Base-by-base conservation (phyloP, 2,329 filamentous ascomycete species). In the Clarireedia hainanense region DNA sequence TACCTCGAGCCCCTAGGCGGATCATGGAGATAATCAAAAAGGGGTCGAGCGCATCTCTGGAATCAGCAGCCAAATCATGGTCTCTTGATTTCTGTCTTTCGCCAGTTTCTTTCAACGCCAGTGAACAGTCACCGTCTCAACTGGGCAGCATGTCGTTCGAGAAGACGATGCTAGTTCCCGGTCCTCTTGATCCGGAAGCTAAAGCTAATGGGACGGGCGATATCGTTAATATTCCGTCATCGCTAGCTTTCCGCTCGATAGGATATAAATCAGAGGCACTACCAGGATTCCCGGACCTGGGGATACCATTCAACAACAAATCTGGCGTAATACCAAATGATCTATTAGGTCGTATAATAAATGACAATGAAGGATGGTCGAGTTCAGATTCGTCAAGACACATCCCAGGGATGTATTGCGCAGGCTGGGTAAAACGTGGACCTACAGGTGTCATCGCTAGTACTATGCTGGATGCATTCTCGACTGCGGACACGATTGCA, bases 361-460 rank as follows among this genome's bases (percentile, higher is more conserved):
- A 63, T 43, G 45, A 57, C 3, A 48, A 56, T 27, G 53, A 61
- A 17, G 53, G 47, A 3, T 58, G 61, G 37, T 42, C 59, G 15
- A 56, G 52, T 9, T 42, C 58, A 20, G 56, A 34, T 36, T 55
- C 57, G 15, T 53, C 58, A 10, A 60, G 56, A 20, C 60, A 55
- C 50, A 66, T 88, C 0, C 82, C 85, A 0, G 90, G 92, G 0
- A 71, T 96, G 27, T 99, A 99, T 72, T 95, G 91, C 62, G 88
- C 92, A 15, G 94, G 94, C 0, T 99, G 94, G 94, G 91, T 96
- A 9, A 97, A 97, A 74, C 82, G 87, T 37, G 94, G 94, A 0
- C 92, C 94, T 0, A 96, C 91, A 0, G 94, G 94, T 2, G 91
- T 97, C 3, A 99, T 99, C 69, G 92, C 92, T 1, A 91, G 86